Evolutionary conservation across 2,329 filamentous ascomycete species (phyloP).

Genomic region (Hypoxylon sp.): DNA sequence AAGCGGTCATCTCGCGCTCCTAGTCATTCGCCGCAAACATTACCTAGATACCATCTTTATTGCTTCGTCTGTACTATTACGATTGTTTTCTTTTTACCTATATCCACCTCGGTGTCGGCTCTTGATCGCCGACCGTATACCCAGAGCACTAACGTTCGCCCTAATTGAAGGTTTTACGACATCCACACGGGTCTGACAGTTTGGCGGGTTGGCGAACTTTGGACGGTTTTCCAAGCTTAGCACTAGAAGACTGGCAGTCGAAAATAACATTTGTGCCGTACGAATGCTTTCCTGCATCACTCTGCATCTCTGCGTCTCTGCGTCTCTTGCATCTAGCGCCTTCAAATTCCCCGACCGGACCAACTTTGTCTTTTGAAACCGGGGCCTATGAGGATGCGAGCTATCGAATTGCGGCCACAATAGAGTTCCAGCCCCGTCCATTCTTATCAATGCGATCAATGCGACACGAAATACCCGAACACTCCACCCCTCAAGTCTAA

Average conservation of each 20-base stretch:
- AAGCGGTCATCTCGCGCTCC: conserved; percentile 23
- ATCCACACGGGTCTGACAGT: conserved; percentile 22
- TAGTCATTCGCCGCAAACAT: conserved; percentile 11
- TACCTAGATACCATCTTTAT: conserved; percentile 14
- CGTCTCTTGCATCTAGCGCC: too few species aligned
- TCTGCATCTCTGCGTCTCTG: conserved; percentile 21
- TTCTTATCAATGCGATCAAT: conserved; percentile 45
- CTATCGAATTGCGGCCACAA: conserved; percentile 31
- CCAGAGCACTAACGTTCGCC: not conserved
- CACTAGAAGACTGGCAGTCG: conserved; percentile 9
- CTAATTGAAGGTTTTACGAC: conserved; percentile 28
- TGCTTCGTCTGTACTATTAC: conserved; percentile 29
- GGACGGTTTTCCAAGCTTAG: conserved; percentile 15
- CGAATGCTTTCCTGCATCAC: conserved; percentile 24
- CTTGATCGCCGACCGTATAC: conserved; percentile 7
- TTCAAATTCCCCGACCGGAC: conserved; percentile 30
- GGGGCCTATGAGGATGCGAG: conserved; percentile 32
- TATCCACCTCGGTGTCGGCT: conserved; percentile 18
- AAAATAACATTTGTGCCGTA: conserved; percentile 9
- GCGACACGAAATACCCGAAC: conserved; percentile 36
- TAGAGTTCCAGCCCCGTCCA: conserved; percentile 30
- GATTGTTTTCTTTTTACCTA: conserved; percentile 27
- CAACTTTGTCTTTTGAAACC: conserved; percentile 31
- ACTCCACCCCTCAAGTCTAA: conserved; percentile 9
- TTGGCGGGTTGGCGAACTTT: too few species aligned